These are phyloP conservation scores for Croton laevigatus DNA, from an alignment of 441 rosid genomes.

Conservation along the genomic window DNA sequence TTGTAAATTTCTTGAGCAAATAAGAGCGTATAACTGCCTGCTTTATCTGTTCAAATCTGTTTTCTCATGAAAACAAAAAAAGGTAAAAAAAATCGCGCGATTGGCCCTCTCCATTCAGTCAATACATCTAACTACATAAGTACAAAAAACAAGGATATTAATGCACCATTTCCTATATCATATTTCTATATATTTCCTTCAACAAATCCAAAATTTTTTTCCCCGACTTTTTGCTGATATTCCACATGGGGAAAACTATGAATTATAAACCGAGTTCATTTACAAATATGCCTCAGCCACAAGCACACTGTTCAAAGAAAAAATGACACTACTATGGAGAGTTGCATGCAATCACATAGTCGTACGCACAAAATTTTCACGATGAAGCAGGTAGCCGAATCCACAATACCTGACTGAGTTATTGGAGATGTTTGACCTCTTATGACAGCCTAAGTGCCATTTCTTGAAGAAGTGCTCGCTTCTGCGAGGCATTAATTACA, in stretches of 20 bases:
- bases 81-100: too few species aligned
- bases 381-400: not conserved
- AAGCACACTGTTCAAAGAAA: not conserved
- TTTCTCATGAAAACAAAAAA: not conserved
- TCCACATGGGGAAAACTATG: conserved; percentile 13
- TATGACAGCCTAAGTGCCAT: conserved; percentile 82
- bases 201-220: conserved; percentile 18
- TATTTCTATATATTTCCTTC: conserved; percentile 14
- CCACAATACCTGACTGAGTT: not conserved
- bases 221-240: conserved; percentile 6
- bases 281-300: conserved; percentile 25
- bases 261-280: conserved; percentile 17
- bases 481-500: conserved; percentile 81
- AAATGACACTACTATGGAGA: not conserved
- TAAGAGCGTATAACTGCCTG: not conserved
- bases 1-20: not conserved
- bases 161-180: not conserved
- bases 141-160: not conserved
- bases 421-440: conserved; percentile 12
- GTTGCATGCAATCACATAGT: not conserved
- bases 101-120: not conserved
- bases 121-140: not conserved
- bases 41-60: not conserved
- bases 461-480: conserved; percentile 87
- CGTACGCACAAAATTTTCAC: not conserved